Base-by-base conservation (phyloP, 371 early-diverging fungal genomes). In the Dinochytrium kinnereticum region DNA sequence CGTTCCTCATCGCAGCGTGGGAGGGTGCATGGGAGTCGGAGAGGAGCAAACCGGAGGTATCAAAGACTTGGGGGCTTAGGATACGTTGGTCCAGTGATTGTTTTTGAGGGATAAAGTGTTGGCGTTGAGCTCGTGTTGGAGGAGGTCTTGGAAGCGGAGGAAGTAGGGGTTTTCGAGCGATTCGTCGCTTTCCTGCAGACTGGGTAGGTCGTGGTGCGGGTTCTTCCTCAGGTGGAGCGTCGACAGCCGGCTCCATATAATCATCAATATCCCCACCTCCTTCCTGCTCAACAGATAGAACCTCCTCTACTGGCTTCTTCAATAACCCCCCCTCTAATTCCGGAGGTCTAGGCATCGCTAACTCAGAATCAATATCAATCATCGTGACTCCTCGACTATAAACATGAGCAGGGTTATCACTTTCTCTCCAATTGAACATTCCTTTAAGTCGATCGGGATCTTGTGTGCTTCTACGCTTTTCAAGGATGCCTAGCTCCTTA, bases 381-480 rank as follows among this genome's bases (percentile, higher is more conserved):
- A 61, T 61, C 34, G 61, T 61, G 34, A 61, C 36, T 5, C 61
- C 61, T 15, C 61, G 61, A 26, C 61, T 61, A 24, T 61, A 61
- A 17, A 61, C 61, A 24, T 30, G 34, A 36, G 61, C 10, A 21
- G 3, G 36, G 13, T 31, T 28, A 13, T 49, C 49, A 3, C 17
- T n/a, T 7, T 64, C 15, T 26, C 34, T 31, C 66, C 66, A 66
- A 2, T 38, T 28, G 33, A 66, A 15, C 15, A 40, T n/a, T 7
- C 44, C 66, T 33, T 66, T 66, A 10, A 66, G 66, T 17, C 66
- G 39, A 40, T 66, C 66, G 2, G 40, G 40, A 10, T 26, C 33
- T 17, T 2, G 10, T 10, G 28, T 37, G 28, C 30, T 66, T 2
- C 66, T 3, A 39, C 66, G 44, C 37, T 37, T 36, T 10, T 40